Percentiles rank a stretch among this genome's conserved stretches.
phyloP scores from a whole-genome alignment of 148 eudicot species.

The Arctostaphylos glauca region DNA sequence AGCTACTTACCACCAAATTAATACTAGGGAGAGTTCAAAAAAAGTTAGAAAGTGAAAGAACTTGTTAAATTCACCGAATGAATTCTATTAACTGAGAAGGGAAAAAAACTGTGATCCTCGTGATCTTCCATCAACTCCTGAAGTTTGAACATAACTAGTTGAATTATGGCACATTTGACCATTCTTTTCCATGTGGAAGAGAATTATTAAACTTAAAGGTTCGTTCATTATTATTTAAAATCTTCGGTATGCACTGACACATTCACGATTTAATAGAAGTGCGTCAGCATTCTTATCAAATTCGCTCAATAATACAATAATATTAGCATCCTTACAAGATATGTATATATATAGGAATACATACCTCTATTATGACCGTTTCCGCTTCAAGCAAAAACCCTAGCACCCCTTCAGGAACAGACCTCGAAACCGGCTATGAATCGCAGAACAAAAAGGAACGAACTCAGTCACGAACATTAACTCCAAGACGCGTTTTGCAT shows the following conservation, averaged over 20 bases:
- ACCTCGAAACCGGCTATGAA: slow-evolving; percentile 54
- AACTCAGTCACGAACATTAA: slow-evolving; percentile 10
- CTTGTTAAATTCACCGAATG: not conserved
- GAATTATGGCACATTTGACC: not conserved
- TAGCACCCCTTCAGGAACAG: slow-evolving; percentile 54
- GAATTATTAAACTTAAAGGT: too few species aligned
- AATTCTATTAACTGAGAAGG: not conserved
- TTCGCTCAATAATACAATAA: not conserved
- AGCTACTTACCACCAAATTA: not conserved
- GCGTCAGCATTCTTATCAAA: not conserved
- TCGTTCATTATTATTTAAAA: slow-evolving; percentile 1
- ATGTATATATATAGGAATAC: not conserved
- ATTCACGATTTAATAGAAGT: not conserved
- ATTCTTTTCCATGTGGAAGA: not conserved
- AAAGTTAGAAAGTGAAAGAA: not conserved
- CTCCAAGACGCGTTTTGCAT: not conserved
- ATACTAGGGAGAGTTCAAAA: not conserved
- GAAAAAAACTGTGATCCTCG: not conserved
- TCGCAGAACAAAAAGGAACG: not conserved
- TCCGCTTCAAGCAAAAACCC: slow-evolving; percentile 80
- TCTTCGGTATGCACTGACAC: not conserved
- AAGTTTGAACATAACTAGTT: not conserved
- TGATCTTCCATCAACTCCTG: not conserved
- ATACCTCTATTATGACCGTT: slow-evolving; percentile 67
- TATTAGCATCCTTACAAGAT: not conserved